Conservation (phyloP, 331 rosid genomes). For the Acacia pycnantha region DNA sequence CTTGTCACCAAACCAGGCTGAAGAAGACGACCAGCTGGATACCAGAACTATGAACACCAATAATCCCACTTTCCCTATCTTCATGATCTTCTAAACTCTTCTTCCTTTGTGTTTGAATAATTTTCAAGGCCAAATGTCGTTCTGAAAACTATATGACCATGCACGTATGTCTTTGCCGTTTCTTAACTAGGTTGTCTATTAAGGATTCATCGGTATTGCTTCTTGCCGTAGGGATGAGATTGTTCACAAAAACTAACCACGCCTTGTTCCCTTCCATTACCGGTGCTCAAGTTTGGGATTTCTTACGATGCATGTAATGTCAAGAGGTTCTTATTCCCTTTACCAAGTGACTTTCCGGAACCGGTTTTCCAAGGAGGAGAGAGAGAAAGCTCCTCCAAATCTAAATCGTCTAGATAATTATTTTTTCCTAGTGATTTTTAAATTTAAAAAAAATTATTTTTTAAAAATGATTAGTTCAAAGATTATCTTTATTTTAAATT, state of each 20-base stretch:
- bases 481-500: no score
- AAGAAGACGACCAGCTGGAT: conserved; percentile 37
- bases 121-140: background rate
- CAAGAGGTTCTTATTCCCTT: conserved; percentile 17
- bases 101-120: background rate
- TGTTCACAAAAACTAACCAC: background rate
- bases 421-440: no score
- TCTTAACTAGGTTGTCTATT: background rate
- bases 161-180: background rate
- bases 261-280: background rate
- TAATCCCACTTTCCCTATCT: conserved; percentile 27
- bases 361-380: no score
- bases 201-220: conserved; percentile 46
- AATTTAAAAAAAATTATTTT: no score
- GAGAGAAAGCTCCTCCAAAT: no score
- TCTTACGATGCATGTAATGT: conserved; percentile 35
- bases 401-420: no score
- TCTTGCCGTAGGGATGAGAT: conserved; percentile 20
- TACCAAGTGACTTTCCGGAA: background rate
- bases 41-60: conserved; percentile 30
- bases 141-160: background rate
- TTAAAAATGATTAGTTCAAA: no score
- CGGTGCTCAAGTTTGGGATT: conserved; percentile 11
- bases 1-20: conserved; percentile 61
- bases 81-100: conserved; percentile 13